Conservation (phyloP, 768 basidiomycete species). For the Mycena epipterygia region DNA sequence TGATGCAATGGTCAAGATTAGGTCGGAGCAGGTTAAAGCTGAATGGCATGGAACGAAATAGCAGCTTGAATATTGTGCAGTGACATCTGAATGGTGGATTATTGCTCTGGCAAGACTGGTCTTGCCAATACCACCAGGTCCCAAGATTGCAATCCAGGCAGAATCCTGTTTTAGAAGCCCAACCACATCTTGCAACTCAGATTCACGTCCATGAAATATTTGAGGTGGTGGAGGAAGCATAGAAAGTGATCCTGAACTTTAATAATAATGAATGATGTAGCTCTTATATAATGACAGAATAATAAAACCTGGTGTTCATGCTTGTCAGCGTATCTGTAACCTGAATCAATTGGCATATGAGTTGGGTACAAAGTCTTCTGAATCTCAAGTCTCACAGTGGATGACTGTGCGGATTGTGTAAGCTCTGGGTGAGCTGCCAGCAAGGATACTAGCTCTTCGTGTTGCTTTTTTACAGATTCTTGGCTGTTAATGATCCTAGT, state of each 20-base stretch:
- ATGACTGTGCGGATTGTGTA: no score
- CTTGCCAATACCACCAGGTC: neutral
- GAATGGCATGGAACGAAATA: neutral
- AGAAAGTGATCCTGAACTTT: neutral
- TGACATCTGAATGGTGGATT: neutral
- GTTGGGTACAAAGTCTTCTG: no score
- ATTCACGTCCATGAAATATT: conserved; percentile 1
- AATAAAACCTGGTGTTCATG: no score
- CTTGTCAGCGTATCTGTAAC: no score
- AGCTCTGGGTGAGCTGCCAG: no score
- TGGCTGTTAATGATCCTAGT: no score
- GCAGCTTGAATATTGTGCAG: neutral
- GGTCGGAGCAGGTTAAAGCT: neutral
- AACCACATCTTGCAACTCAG: neutral
- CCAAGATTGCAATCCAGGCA: neutral
- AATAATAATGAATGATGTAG: no score
- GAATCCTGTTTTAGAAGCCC: neutral
- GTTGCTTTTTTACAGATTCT: no score
- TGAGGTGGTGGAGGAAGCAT: neutral
- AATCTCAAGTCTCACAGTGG: no score
- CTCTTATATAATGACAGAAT: no score
- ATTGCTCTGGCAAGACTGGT: neutral
- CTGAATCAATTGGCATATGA: no score
- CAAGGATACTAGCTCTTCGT: no score
- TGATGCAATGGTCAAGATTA: neutral